Percentiles rank a stretch among this genome's conserved stretches.
These are phyloP conservation scores for Pelargonium citronellum DNA, from an alignment of 441 rosid genomes.

Conservation along the genomic window DNA sequence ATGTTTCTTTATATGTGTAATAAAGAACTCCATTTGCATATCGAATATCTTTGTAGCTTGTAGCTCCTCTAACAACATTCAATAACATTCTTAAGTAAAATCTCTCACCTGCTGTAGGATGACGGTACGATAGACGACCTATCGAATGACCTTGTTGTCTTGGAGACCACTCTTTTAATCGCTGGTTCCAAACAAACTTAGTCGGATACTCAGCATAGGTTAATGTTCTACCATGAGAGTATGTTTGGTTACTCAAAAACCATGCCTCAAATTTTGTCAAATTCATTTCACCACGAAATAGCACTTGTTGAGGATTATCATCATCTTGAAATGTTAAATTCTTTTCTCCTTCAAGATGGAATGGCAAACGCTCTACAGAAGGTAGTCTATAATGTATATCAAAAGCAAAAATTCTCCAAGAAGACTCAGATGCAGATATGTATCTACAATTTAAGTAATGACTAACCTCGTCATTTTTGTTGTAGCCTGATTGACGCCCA, in stretches of 20 bases:
- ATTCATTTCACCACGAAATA: neutral
- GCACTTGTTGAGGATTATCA: neutral
- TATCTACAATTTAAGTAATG: constrained; percentile 12
- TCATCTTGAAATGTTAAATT: neutral
- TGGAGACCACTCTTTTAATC: neutral
- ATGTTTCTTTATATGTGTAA: neutral
- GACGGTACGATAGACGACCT: neutral
- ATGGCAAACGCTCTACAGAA: neutral
- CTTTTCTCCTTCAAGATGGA: neutral
- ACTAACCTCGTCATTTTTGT: constrained; percentile 8
- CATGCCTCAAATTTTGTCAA: neutral
- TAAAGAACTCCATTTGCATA: neutral
- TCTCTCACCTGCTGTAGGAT: neutral
- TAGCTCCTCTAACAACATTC: neutral
- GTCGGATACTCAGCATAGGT: constrained; percentile 3
- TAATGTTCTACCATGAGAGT: neutral
- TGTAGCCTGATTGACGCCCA: neutral
- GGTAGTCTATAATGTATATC: constrained; percentile 1
- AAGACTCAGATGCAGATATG: constrained; percentile 13
- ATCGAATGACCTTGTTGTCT: neutral
- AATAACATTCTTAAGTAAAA: constrained; percentile 8
- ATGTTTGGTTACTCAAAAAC: neutral
- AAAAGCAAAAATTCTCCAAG: constrained; percentile 20
- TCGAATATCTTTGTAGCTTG: constrained; percentile 4
- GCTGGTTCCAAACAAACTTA: neutral